Evolutionary conservation across 164 flowering plant genomes (phyloP).

Genomic region (Piper longum): DNA sequence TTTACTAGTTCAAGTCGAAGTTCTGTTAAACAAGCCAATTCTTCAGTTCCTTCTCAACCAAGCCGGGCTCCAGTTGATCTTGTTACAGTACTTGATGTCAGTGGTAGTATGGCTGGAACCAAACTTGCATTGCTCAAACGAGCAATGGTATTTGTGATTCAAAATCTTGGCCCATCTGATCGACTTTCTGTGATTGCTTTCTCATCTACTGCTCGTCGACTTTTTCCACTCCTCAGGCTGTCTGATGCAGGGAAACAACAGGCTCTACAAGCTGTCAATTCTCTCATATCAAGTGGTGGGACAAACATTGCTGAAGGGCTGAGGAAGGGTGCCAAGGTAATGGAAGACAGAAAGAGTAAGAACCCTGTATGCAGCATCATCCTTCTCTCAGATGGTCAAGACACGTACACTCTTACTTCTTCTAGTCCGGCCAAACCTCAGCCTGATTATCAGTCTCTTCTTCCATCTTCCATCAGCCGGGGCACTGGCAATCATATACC

Average conservation of each 20-base stretch:
- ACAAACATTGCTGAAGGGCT: constrained; percentile 89
- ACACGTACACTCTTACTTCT: constrained; percentile 42
- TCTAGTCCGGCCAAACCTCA: constrained; percentile 17
- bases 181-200: constrained; percentile 88
- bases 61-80: constrained; percentile 83
- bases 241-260: constrained; percentile 56
- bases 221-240: constrained; percentile 77
- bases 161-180: constrained; percentile 78
- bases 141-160: constrained; percentile 93
- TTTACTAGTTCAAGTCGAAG: constrained; percentile 12
- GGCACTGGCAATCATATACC: constrained; percentile 44
- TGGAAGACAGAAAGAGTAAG: constrained; percentile 56
- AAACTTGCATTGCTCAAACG: constrained; percentile 82
- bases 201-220: constrained; percentile 80
- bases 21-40: constrained; percentile 4
- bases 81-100: constrained; percentile 93
- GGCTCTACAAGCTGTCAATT: constrained; percentile 76
- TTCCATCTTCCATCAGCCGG: constrained; percentile 34
- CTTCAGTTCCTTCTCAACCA: constrained; percentile 21
- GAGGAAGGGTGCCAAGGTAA: constrained; percentile 65
- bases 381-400: constrained; percentile 89
- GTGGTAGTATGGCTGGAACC: constrained; percentile 98
- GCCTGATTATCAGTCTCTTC: constrained; percentile 38
- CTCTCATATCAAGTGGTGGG: constrained; percentile 68
- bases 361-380: constrained; percentile 78